Evolutionary conservation across 176 grass and related monocot genomes (phyloP).

Genomic region (Aegilops longissima): DNA sequence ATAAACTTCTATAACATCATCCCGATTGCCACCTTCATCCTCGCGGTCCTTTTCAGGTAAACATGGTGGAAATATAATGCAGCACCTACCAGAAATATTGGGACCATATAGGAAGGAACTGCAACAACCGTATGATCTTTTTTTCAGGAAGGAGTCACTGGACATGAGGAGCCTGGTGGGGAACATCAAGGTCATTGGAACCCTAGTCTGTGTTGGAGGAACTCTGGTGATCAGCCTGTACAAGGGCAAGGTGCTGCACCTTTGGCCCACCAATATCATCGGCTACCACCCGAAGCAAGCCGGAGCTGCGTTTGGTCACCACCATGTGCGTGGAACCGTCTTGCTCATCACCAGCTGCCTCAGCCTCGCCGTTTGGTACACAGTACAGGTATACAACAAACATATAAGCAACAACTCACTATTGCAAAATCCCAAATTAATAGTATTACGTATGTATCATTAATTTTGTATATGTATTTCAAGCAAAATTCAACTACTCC

Average conservation of each 20-base stretch:
- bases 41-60: slow-evolving; percentile 45
- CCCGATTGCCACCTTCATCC: slow-evolving; percentile 36
- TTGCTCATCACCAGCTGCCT: slow-evolving; percentile 32
- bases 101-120: no score
- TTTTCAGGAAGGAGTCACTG: slow-evolving; percentile 28
- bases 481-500: no score
- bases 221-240: slow-evolving; percentile 46
- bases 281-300: slow-evolving; percentile 29
- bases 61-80: not conserved
- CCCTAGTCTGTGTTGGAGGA: slow-evolving; percentile 39
- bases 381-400: slow-evolving; percentile 30
- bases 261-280: slow-evolving; percentile 46
- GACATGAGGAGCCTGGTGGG: slow-evolving; percentile 37
- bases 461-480: no score
- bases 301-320: slow-evolving; percentile 21
- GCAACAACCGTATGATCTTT: not conserved
- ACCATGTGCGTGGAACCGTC: slow-evolving; percentile 41
- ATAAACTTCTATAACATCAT: slow-evolving; percentile 51
- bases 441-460: not conserved
- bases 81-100: not conserved
- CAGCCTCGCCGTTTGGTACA: slow-evolving; percentile 46
- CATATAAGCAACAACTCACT: not conserved
- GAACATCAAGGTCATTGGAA: slow-evolving; percentile 43
- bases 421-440: not conserved
- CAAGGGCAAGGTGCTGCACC: slow-evolving; percentile 39